A percentile compares a stretch with the other conserved stretches of the same genome.
These are phyloP conservation scores for Didymella sp. DNA, from an alignment of 2,329 filamentous ascomycete genomes.

Conservation along the genomic window DNA sequence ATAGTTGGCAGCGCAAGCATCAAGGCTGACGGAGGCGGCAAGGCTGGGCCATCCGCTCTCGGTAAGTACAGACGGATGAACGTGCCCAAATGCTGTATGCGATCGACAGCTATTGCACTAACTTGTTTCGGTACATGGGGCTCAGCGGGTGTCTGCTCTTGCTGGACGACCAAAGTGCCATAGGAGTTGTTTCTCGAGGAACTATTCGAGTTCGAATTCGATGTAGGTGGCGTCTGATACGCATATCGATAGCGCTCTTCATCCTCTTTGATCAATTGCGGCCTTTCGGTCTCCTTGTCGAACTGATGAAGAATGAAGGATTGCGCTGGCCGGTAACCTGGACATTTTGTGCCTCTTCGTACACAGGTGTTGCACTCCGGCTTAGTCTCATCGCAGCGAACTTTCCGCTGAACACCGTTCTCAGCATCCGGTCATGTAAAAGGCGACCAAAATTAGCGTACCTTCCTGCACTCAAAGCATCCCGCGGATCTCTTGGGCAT, in stretches of 20 bases:
- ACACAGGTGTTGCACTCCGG: conserved; percentile 47
- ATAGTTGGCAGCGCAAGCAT: conserved; percentile 43
- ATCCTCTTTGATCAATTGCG: conserved; percentile 45
- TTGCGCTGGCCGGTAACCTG: conserved; percentile 46
- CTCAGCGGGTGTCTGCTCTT: conserved; percentile 24
- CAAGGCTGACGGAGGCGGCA: conserved; percentile 47
- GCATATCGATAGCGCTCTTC: conserved; percentile 45
- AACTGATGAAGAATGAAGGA: conserved; percentile 48
- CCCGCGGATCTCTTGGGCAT: conserved; percentile 49
- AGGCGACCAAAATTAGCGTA: conserved; percentile 22
- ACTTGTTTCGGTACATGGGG: conserved; percentile 39
- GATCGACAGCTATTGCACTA: conserved; percentile 45
- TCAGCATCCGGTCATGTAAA: conserved; percentile 19
- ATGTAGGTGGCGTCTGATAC: conserved; percentile 27
- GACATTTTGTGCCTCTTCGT: conserved; percentile 46
- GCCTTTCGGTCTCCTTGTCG: conserved; percentile 36
- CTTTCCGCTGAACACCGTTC: conserved; percentile 34
- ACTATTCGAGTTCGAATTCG: conserved; percentile 1
- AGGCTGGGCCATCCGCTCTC: conserved; percentile 33
- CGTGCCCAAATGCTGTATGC: conserved; percentile 44
- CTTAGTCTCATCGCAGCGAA: conserved; percentile 47
- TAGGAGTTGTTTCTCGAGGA: conserved; percentile 9
- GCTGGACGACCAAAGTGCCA: conserved; percentile 22
- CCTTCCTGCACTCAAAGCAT: conserved; percentile 48
- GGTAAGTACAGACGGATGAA: conserved; percentile 46